Evolutionary conservation across 164 flowering plant species (phyloP), one percentile per base, ranked within the genome.

Genomic region (Vitis amurensis): DNA sequence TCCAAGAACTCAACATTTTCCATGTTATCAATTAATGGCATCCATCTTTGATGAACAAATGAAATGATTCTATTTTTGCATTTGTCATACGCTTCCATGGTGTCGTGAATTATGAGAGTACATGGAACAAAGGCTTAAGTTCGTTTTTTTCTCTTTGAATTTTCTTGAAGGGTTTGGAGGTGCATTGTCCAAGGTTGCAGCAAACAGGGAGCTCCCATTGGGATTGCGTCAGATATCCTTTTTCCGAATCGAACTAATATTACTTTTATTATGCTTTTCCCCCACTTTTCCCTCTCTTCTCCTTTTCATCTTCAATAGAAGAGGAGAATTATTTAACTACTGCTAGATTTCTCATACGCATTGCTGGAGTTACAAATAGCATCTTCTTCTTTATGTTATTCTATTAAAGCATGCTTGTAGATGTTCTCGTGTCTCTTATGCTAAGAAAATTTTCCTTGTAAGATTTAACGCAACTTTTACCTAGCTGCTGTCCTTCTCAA

Each of bases 141-240:
- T 37, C 44, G 6, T 37, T 37, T 37, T 6, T 37, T 37, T 37
- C 44, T 13, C n/a, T 73, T 29, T 47, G 50, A 51, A 27, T 63
- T 76, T 19, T 59, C 55, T 6, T 80, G 76, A 74, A 93, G 99
- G 99, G 81, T 95, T 91, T 86, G 99, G 99, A 56, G 76, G 76
- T 65, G 94, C 94, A 62, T 75, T 93, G 57, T 78, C 88, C 19
- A 90, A 81, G 70, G 87, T 93, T 78, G 89, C 91, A 68, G 88
- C 85, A 51, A 88, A 89, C 79, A 81, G 84, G 78, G 94, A 89
- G 57, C 83, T 91, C 50, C 84, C 86, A 5, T 68, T 81, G 17
- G 99, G 99, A 69, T 70, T 90, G 77, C 93, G 97, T 16, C 98
- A 95, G 83, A 95, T 95, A 95, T 95, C 98, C 99, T 93, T 85